phyloP scores from a whole-genome alignment of 352 stramenopile species.

The Pythium apleroticum region DNA sequence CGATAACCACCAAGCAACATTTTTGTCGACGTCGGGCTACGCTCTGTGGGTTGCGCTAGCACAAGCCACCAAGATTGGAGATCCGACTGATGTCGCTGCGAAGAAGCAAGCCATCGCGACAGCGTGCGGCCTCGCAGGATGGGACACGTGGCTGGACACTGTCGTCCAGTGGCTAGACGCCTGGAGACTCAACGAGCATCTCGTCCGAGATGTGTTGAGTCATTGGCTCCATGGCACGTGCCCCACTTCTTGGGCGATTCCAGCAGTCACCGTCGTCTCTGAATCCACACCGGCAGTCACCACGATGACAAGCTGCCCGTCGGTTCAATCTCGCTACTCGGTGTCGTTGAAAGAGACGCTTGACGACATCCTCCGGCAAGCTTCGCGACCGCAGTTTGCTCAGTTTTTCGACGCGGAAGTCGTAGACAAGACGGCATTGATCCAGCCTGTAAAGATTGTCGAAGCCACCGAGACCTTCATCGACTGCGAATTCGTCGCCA shows the following conservation, averaged over 20 bases:
- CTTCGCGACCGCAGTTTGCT: constrained; percentile 39
- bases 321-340: constrained; percentile 24
- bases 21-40: constrained; percentile 43
- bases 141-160: constrained; percentile 58
- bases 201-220: constrained; percentile 55
- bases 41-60: constrained; percentile 41
- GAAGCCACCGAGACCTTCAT: constrained; percentile 42
- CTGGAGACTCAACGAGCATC: constrained; percentile 55
- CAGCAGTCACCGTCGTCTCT: constrained; percentile 18
- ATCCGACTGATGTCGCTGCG: not conserved
- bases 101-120: constrained; percentile 30
- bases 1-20: constrained; percentile 31
- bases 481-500: constrained; percentile 28
- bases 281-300: constrained; percentile 23
- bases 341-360: constrained; percentile 36
- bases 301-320: constrained; percentile 31
- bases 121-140: constrained; percentile 29
- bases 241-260: constrained; percentile 36
- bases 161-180: constrained; percentile 51
- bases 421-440: constrained; percentile 39
- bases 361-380: constrained; percentile 35
- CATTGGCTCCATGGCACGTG: constrained; percentile 69
- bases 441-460: constrained; percentile 42
- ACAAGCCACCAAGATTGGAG: constrained; percentile 15
- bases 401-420: constrained; percentile 50